These are phyloP conservation scores for Limonium bicolor DNA, from an alignment of 148 eudicot genomes.

Conservation along the genomic window DNA sequence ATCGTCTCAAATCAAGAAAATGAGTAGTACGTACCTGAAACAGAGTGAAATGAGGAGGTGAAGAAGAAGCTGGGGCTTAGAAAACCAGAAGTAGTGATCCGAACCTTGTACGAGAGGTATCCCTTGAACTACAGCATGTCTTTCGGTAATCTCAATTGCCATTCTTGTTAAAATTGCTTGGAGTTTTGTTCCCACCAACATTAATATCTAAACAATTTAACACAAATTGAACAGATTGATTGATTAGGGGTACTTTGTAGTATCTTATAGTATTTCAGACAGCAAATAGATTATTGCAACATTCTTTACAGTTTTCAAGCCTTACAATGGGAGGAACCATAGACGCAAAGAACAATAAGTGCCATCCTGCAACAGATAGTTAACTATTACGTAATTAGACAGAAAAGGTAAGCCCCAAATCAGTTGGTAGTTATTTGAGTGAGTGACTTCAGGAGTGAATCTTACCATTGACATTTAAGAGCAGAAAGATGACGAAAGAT, in stretches of 20 bases:
- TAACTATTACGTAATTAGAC: no score
- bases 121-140: constrained; percentile 88
- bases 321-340: constrained; percentile 71
- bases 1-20: no score
- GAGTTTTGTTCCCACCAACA: constrained; percentile 83
- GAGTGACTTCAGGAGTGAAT: no score
- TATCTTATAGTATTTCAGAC: no score
- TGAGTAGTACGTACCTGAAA: constrained; percentile 92
- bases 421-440: no score
- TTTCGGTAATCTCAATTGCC: constrained; percentile 86
- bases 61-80: constrained; percentile 52
- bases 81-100: constrained; percentile 77
- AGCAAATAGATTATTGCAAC: no score
- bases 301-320: no score
- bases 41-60: constrained; percentile 70
- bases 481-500: constrained; percentile 51
- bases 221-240: no score
- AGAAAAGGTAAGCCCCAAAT: no score
- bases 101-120: constrained; percentile 91
- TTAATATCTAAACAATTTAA: constrained; percentile 58
- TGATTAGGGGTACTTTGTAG: no score
- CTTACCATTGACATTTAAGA: constrained; percentile 61
- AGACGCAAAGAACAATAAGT: constrained; percentile 43
- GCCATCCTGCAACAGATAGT: constrained; percentile 52
- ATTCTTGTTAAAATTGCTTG: constrained; percentile 70